Percentiles rank a stretch among this genome's conserved stretches.
Evolutionary conservation across 2,329 filamentous ascomycete genomes (phyloP).

Genomic region (Aschersonia sp.): DNA sequence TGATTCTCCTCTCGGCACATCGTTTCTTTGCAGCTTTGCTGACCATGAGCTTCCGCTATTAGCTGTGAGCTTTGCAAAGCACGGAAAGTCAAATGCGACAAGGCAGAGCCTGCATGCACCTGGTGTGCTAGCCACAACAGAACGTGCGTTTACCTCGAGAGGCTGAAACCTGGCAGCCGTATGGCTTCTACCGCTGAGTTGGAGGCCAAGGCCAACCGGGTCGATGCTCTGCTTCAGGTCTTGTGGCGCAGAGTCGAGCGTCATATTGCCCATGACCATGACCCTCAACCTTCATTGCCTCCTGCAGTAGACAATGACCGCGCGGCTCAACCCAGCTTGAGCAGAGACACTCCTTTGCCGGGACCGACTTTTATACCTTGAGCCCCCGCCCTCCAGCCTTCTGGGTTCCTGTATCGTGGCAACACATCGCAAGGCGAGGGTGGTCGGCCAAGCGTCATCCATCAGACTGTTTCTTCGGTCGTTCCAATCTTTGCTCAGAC

Average conservation of each 20-base stretch:
- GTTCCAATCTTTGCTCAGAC: not conserved
- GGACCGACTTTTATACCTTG: not conserved
- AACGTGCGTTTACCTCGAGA: slow-evolving; percentile 52
- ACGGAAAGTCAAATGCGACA: slow-evolving; percentile 33
- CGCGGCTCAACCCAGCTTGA: slow-evolving; percentile 13
- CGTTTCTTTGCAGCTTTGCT: not conserved
- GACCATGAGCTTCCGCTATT: not conserved
- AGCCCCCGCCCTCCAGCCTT: not conserved
- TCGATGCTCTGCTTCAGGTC: slow-evolving; percentile 30
- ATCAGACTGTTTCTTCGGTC: not conserved
- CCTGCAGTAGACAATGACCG: slow-evolving; percentile 22
- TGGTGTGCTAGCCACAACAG: slow-evolving; percentile 58
- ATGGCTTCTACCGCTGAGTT: slow-evolving; percentile 50
- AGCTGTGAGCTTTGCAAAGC: slow-evolving; percentile 31
- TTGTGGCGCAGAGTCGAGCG: slow-evolving; percentile 27
- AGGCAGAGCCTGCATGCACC: slow-evolving; percentile 46
- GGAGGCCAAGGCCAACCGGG: slow-evolving; percentile 37
- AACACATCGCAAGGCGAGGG: not conserved
- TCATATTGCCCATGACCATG: slow-evolving; percentile 22
- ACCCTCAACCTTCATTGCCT: slow-evolving; percentile 11
- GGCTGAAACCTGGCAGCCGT: slow-evolving; percentile 53
- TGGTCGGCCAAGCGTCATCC: too few relatives aligned
- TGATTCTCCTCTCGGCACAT: not conserved
- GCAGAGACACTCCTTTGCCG: slow-evolving; percentile 6
- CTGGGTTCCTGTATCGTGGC: not conserved